These are phyloP conservation scores for Candida peoriensis DNA, from an alignment of 805 yeast species.

Conservation along the genomic window DNA sequence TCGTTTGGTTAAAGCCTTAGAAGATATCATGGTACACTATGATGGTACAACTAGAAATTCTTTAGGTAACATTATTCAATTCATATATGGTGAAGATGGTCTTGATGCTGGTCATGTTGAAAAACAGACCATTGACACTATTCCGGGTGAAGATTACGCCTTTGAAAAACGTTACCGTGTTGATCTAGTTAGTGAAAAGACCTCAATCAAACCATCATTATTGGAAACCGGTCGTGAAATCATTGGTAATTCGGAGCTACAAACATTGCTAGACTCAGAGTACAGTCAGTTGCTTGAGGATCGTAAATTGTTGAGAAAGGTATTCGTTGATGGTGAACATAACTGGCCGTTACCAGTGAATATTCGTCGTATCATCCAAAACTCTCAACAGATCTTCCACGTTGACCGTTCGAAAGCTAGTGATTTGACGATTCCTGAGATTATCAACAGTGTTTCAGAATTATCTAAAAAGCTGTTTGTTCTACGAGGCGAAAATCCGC, in stretches of 20 bases:
- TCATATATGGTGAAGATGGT: constrained; percentile 98
- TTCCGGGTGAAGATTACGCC: constrained; percentile 83
- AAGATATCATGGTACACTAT: constrained; percentile 95
- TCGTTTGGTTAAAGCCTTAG: constrained; percentile 94
- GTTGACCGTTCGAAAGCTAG: constrained; percentile 87
- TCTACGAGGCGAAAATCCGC: constrained; percentile 72
- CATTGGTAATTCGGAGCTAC: constrained; percentile 82
- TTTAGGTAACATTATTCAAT: constrained; percentile 92
- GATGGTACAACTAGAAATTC: constrained; percentile 99
- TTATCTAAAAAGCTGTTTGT: constrained; percentile 66
- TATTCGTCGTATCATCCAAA: constrained; percentile 92
- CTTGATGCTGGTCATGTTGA: constrained; percentile 97
- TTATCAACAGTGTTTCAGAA: constrained; percentile 65
- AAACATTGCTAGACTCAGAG: constrained; percentile 76
- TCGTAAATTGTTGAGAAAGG: constrained; percentile 73
- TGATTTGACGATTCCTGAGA: constrained; percentile 80
- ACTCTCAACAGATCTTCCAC: constrained; percentile 95
- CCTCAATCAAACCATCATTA: constrained; percentile 61
- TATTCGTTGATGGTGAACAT: constrained; percentile 90
- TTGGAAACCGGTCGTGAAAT: constrained; percentile 90
- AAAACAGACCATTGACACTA: constrained; percentile 90
- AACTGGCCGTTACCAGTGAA: constrained; percentile 98
- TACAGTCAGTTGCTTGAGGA: constrained; percentile 73
- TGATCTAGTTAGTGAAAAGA: constrained; percentile 71
- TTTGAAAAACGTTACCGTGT: constrained; percentile 83